Evolutionary conservation across 2,329 filamentous ascomycete genomes (phyloP), one percentile per base, ranked within the genome.

Genomic region (Canariomyces notabilis): DNA sequence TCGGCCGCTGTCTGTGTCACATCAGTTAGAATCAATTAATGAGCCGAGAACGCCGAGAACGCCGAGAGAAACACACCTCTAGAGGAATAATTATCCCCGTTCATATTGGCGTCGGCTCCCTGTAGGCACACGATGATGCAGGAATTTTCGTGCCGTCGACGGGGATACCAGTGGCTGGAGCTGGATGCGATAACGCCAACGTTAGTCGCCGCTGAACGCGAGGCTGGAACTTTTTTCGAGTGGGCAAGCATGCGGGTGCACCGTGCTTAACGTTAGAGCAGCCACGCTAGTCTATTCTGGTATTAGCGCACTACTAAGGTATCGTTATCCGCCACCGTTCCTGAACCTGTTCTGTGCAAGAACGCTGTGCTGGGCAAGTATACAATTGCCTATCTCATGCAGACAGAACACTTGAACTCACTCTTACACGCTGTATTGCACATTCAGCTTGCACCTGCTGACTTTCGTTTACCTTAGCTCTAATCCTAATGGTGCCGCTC

Each of bases 41-140:
- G 41, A 18, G 22, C 49, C 37, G 42, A 47, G 34, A 22, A 20
- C 37, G 44, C 34, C 48, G 55, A 58, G 59, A 59, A 53, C 54
- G n/a, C n/a, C n/a, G n/a, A n/a, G n/a, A n/a, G n/a, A n/a, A n/a
- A 59, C 50, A 29, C 73, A 87, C 87, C 86, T 80, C 87, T 80
- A 59, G 85, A 82, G 63, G 82, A 81, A 68, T 90, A 91, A 66
- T 75, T 84, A 67, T 91, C 87, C 64, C 86, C 87, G 84, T 91
- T 91, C 87, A 93, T 93, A 44, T 37, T 49, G 37, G 46, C 46
- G 41, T 37, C 36, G 40, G 29, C 21, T 50, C 36, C 19, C 34
- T 42, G 34, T 45, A 33, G 21, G 14, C 36, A 14, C 18, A 21
- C 40, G 39, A 34, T 46, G 47, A 56, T 53, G 51, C 29, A n/a